phyloP scores from a whole-genome alignment of 176 grass and related monocot species.

The Juncus effusus region DNA sequence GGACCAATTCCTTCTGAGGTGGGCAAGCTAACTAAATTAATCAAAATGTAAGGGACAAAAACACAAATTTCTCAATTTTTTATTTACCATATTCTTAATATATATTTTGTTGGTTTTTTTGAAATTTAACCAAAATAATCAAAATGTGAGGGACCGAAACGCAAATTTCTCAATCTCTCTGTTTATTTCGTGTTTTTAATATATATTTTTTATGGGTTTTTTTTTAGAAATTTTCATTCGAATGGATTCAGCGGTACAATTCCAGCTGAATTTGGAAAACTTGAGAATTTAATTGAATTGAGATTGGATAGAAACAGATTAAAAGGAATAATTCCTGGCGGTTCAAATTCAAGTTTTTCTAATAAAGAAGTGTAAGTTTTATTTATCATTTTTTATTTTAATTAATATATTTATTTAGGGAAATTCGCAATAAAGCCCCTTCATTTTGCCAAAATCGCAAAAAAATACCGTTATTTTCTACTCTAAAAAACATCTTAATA shows the following conservation, averaged over 20 bases:
- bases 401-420: too few species aligned
- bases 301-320: conserved; percentile 84
- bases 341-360: conserved; percentile 40
- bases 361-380: conserved; percentile 30
- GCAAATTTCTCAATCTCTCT: conserved; percentile 7
- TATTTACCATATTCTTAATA: conserved; percentile 3
- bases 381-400: neutral
- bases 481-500: too few species aligned
- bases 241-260: conserved; percentile 79
- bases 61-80: conserved; percentile 12
- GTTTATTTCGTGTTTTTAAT: conserved; percentile 8
- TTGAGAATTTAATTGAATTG: conserved; percentile 72
- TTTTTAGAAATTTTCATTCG: conserved; percentile 70
- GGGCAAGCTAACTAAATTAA: conserved; percentile 48
- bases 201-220: neutral
- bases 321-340: conserved; percentile 65
- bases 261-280: conserved; percentile 59
- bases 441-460: too few species aligned
- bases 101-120: conserved; percentile 4
- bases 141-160: neutral
- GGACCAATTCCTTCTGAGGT: conserved; percentile 73
- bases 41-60: conserved; percentile 50
- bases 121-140: conserved; percentile 38
- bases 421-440: too few species aligned
- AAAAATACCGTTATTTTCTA: too few species aligned